Conservation (phyloP, 331 rosid genomes). For the Stylosanthes scabra region DNA sequence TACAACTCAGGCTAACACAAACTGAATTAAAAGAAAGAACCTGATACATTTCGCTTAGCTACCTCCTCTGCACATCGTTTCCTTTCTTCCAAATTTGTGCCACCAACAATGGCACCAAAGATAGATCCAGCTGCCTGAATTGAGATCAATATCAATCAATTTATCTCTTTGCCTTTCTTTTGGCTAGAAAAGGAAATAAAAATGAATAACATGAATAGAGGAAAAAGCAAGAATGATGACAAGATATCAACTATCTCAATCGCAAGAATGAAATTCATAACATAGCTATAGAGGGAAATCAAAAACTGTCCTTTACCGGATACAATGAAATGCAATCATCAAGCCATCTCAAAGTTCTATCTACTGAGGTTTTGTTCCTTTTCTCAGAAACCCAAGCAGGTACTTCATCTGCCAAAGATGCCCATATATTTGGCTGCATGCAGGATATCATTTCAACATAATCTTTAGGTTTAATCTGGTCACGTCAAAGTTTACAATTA, state of each 20-base stretch:
- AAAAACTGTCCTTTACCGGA: constrained; percentile 50
- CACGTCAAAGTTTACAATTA: constrained; percentile 34
- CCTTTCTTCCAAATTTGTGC: constrained; percentile 73
- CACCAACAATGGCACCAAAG: constrained; percentile 96
- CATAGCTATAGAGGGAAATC: constrained; percentile 27
- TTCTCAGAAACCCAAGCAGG: constrained; percentile 86
- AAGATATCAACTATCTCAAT: constrained; percentile 24
- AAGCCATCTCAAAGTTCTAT: constrained; percentile 92
- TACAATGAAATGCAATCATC: constrained; percentile 79
- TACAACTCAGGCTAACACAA: not conserved
- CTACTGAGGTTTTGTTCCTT: constrained; percentile 86
- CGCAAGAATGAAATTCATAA: constrained; percentile 15
- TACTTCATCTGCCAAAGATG: constrained; percentile 93
- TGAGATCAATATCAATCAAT: constrained; percentile 24
- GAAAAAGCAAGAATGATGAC: not conserved
- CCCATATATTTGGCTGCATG: constrained; percentile 86
- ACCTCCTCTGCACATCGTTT: constrained; percentile 85
- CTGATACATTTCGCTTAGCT: constrained; percentile 78
- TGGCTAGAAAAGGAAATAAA: constrained; percentile 8
- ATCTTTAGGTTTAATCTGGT: constrained; percentile 80
- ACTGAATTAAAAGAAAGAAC: constrained; percentile 44
- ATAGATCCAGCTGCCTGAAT: constrained; percentile 73
- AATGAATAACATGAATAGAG: not conserved
- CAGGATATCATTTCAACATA: constrained; percentile 76
- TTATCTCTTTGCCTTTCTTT: not conserved